Evolutionary conservation across 164 flowering plant genomes (phyloP).

Genomic region (Stephania cephalantha): DNA sequence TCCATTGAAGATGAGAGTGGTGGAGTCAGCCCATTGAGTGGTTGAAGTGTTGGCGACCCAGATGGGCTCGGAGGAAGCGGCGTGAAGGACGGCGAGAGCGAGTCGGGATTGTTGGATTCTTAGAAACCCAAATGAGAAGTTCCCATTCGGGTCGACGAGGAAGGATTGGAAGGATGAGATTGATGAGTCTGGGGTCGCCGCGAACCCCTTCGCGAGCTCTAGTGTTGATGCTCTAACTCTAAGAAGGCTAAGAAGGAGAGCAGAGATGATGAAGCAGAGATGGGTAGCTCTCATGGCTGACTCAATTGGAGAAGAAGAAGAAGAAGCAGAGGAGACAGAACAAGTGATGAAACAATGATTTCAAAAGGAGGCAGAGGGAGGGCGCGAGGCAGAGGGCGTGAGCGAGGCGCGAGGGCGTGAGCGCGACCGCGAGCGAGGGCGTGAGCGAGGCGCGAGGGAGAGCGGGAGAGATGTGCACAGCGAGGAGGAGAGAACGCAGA

Average conservation of each 20-base stretch:
- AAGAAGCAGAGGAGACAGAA: background rate
- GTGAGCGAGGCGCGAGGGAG: too few species aligned
- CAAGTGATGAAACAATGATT: background rate
- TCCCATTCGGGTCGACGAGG: constrained; percentile 45
- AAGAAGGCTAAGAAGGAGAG: background rate
- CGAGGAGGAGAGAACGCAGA: too few species aligned
- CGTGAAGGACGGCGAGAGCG: constrained; percentile 64
- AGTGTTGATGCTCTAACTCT: constrained; percentile 9
- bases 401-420: too few species aligned
- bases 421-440: too few species aligned
- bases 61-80: constrained; percentile 45
- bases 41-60: constrained; percentile 44
- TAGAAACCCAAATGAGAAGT: constrained; percentile 71
- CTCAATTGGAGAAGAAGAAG: too few species aligned
- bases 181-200: constrained; percentile 54
- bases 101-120: constrained; percentile 44
- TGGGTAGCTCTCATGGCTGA: constrained; percentile 10
- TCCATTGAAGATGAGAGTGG: constrained; percentile 62
- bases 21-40: constrained; percentile 42
- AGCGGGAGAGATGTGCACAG: too few species aligned
- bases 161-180: constrained; percentile 47
- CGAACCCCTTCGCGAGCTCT: constrained; percentile 51
- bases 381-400: too few species aligned
- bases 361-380: too few species aligned
- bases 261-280: background rate